A percentile compares a stretch with the other conserved stretches of the same genome.
Evolutionary conservation across 2,329 filamentous ascomycete species (phyloP).

Genomic region (Fusarium sulawesiense): DNA sequence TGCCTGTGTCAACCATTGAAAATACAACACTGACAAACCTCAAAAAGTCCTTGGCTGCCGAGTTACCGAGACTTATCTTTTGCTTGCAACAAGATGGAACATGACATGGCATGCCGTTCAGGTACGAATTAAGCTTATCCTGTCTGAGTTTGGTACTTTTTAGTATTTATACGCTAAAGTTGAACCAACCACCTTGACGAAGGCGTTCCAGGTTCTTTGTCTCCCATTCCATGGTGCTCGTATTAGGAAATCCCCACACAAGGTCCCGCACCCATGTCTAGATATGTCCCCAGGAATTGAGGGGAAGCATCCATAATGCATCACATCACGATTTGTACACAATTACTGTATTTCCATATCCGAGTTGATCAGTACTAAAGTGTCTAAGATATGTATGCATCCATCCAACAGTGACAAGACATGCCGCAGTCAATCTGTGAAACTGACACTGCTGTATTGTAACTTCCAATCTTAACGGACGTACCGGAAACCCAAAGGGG

Average conservation of each 20-base stretch:
- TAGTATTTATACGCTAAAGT: slow-evolving; percentile 7
- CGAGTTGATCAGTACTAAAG: neutral
- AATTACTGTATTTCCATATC: neutral
- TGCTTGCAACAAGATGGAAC: neutral
- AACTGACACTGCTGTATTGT: neutral
- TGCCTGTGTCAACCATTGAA: neutral
- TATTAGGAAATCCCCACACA: slow-evolving; percentile 36
- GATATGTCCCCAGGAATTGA: slow-evolving; percentile 1
- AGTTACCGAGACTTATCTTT: slow-evolving; percentile 6
- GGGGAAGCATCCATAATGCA: slow-evolving; percentile 2
- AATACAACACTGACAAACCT: neutral
- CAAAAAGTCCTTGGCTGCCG: neutral
- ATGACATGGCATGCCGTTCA: slow-evolving; percentile 1
- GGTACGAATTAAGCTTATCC: slow-evolving; percentile 27
- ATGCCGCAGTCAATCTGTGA: neutral
- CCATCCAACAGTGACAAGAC: neutral
- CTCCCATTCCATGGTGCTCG: slow-evolving; percentile 18
- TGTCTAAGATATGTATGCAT: slow-evolving; percentile 16
- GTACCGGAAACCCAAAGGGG: neutral
- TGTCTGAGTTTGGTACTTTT: slow-evolving; percentile 17
- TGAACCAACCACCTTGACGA: slow-evolving; percentile 14
- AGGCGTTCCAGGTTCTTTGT: slow-evolving; percentile 16
- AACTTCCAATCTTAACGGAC: neutral
- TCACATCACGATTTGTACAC: neutral
- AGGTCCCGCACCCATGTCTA: neutral